Evolutionary conservation across 169 alveolate genomes (phyloP).

Genomic region (Plasmodium inui): DNA sequence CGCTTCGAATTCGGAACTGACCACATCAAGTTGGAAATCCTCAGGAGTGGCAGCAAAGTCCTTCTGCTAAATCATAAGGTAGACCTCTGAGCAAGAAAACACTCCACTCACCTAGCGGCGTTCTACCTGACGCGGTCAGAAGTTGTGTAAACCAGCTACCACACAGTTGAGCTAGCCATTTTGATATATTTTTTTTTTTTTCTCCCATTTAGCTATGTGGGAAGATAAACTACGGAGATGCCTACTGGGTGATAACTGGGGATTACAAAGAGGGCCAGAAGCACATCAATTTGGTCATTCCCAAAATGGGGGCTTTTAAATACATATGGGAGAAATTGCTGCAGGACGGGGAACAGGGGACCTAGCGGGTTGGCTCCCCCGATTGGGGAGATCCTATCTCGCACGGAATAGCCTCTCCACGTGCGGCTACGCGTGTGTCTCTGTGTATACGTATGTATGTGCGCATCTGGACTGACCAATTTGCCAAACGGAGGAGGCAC

Average conservation of each 20-base stretch:
- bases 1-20: constrained; percentile 35
- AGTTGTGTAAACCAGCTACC: neutral
- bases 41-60: neutral
- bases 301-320: constrained; percentile 42
- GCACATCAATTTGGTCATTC: constrained; percentile 31
- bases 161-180: neutral
- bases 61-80: constrained; percentile 50
- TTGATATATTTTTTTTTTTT: neutral
- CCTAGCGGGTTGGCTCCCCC: neutral
- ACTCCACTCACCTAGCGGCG: neutral
- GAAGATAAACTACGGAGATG: constrained; percentile 26
- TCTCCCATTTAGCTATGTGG: constrained; percentile 32
- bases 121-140: neutral
- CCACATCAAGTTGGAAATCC: constrained; percentile 55
- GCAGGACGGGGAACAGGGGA: constrained; percentile 8
- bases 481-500: neutral
- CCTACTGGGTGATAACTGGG: constrained; percentile 62
- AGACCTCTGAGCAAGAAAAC: neutral
- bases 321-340: constrained; percentile 70
- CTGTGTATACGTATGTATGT: neutral
- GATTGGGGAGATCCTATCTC: neutral
- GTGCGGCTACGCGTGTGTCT: neutral
- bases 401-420: neutral
- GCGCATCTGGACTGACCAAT: neutral
- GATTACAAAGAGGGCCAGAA: constrained; percentile 40